These are phyloP conservation scores for Lipomyces mesembrius DNA, from an alignment of 805 yeast species.

Conservation along the genomic window DNA sequence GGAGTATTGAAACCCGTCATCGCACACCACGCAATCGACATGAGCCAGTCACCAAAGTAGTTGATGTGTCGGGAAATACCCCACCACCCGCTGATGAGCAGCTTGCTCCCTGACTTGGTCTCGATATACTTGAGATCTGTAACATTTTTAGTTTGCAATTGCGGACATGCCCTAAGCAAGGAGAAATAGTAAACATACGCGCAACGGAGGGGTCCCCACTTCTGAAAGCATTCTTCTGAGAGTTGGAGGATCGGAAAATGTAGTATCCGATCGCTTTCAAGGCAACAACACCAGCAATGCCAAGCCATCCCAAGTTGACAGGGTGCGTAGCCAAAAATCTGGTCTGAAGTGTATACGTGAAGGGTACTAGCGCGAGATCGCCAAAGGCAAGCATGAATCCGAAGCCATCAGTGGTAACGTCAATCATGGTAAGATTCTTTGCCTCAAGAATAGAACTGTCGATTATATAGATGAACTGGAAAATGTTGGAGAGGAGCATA, in stretches of 20 bases:
- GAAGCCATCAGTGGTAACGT: constrained; percentile 93
- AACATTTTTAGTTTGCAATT: not conserved
- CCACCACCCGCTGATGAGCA: constrained; percentile 97
- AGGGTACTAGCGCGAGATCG: constrained; percentile 90
- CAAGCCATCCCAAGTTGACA: constrained; percentile 55
- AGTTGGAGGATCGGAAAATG: constrained; percentile 82
- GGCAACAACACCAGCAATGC: constrained; percentile 50
- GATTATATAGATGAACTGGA: constrained; percentile 82
- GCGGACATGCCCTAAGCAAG: not conserved
- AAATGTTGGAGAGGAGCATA: constrained; percentile 63
- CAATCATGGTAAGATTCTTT: constrained; percentile 92
- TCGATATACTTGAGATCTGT: constrained; percentile 61
- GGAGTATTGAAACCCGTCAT: constrained; percentile 83
- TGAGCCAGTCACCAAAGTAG: constrained; percentile 93
- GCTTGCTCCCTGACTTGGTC: constrained; percentile 69
- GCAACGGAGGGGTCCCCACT: constrained; percentile 67
- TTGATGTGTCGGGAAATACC: constrained; percentile 88
- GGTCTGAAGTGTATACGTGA: constrained; percentile 84
- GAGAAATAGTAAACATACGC: constrained; percentile 45
- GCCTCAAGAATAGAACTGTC: constrained; percentile 93
- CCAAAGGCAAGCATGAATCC: constrained; percentile 97
- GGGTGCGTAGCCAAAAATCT: constrained; percentile 75
- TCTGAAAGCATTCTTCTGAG: constrained; percentile 82
- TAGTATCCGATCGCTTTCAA: constrained; percentile 69
- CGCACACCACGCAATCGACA: constrained; percentile 90